Evolutionary conservation across 306 rosid genomes (phyloP).

Genomic region (Rosa chinensis): DNA sequence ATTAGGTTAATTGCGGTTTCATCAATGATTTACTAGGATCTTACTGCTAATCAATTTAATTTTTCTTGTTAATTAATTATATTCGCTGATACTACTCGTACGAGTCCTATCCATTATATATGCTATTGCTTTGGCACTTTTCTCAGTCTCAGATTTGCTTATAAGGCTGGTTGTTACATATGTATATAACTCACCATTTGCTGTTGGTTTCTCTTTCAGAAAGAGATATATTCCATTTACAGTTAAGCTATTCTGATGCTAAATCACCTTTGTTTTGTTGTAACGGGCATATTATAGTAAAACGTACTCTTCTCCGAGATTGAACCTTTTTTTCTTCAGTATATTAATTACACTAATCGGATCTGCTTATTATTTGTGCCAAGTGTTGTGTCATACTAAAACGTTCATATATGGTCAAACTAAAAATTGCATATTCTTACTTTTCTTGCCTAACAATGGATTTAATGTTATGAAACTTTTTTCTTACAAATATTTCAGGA

Average conservation of each 20-base stretch:
- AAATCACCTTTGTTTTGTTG: background rate
- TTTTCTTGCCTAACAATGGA: background rate
- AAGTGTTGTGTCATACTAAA: background rate
- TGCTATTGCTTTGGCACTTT: background rate
- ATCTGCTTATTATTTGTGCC: background rate
- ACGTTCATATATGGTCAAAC: background rate
- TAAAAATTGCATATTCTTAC: background rate
- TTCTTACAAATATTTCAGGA: conserved; percentile 41
- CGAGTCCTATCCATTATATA: background rate
- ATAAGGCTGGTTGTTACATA: background rate
- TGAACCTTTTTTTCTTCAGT: background rate
- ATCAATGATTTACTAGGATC: background rate
- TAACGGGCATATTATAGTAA: background rate
- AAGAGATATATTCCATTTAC: background rate
- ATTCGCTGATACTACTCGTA: background rate
- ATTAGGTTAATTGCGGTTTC: background rate
- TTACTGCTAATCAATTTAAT: background rate
- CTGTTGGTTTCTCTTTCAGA: background rate
- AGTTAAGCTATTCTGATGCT: background rate
- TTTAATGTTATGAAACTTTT: background rate
- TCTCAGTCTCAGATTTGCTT: background rate
- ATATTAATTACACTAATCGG: background rate
- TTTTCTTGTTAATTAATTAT: background rate
- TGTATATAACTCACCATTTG: background rate
- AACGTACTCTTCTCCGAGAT: background rate